Conservation (phyloP, 768 basidiomycete species). For the Boletus sensibilis region DNA sequence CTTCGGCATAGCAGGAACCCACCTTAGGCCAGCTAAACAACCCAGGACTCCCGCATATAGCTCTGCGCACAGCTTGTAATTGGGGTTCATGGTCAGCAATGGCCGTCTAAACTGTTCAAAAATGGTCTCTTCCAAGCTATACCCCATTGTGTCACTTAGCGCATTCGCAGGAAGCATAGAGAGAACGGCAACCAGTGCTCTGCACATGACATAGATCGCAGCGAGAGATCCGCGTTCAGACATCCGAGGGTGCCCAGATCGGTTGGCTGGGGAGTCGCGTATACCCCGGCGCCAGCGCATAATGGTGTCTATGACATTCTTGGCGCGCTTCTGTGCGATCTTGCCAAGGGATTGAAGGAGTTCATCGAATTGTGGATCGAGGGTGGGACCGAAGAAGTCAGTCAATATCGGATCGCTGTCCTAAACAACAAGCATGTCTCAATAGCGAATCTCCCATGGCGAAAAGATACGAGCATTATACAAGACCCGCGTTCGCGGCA, state of each 20-base stretch:
- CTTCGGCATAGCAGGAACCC: constrained; percentile 22
- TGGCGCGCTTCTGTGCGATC: constrained; percentile 81
- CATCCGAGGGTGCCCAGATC: constrained; percentile 30
- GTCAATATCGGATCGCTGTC: constrained; percentile 68
- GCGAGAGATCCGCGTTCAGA: constrained; percentile 77
- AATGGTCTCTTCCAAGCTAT: constrained; percentile 81
- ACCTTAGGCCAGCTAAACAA: constrained; percentile 79
- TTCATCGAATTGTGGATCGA: constrained; percentile 82
- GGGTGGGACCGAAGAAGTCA: constrained; percentile 64
- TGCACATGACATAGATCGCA: constrained; percentile 87
- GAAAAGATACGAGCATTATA: neutral
- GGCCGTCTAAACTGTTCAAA: constrained; percentile 82
- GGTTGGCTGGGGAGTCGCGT: constrained; percentile 51
- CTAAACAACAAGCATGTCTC: constrained; percentile 35
- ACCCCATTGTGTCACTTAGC: constrained; percentile 73
- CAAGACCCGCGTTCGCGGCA: neutral
- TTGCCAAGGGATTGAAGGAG: constrained; percentile 80
- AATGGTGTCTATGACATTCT: constrained; percentile 82
- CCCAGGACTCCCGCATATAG: constrained; percentile 84
- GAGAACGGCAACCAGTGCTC: constrained; percentile 77
- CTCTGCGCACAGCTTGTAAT: constrained; percentile 79
- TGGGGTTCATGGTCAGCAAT: constrained; percentile 61
- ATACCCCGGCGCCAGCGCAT: constrained; percentile 85
- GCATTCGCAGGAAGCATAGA: constrained; percentile 72
- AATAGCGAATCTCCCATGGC: neutral